Evolutionary conservation across 2,329 filamentous ascomycete genomes (phyloP), one percentile per base, ranked within the genome.

Genomic region (Xylaria sp.): DNA sequence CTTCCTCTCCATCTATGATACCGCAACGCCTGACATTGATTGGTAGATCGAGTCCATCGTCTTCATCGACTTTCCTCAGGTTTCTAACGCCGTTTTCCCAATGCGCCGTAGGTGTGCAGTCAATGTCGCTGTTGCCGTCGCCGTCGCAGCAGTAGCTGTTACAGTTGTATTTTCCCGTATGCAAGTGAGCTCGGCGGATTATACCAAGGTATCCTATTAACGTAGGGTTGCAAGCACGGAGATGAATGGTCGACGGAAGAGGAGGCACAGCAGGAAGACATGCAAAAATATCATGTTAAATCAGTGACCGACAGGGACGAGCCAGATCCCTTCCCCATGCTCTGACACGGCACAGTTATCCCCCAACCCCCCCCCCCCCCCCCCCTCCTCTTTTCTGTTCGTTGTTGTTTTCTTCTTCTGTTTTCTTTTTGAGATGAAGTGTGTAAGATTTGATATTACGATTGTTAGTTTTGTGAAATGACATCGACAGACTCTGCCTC

Each of bases 311-410:
- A 20, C 28, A 31, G 52, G 28, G 12, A 36, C 12, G 52, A 33
- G 28, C 15, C 1, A 36, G 52, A 33, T 15, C 13, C 23, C 54
- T 31, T 28, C 9, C 20, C 9, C 33, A 61, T 52, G 66, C 66
- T 68, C 56, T 65, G 49, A 62, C 51, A 54, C 57, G 62, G 66
- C 66, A 31, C 56, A 58, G 62, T 48, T 13, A 28, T 6, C 28
- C 12, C 33, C 54, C 33, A 36, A 5, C 33, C 41, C 28, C 28
- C n/a, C 28, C 4, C n/a, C 10, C 33, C 33, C 41, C 33, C 33
- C 41, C 28, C 28, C n/a, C 28, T 5, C n/a, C 10, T 20, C 33
- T n/a, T 54, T 54, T 33, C 28, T 41, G 39, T 41, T 13, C 18
- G 12, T 23, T 48, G n/a, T 2, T 20, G 20, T n/a, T 48, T 10